Evolutionary conservation across 345 rosid species (phyloP).

Genomic region (Gossypium stocksii): DNA sequence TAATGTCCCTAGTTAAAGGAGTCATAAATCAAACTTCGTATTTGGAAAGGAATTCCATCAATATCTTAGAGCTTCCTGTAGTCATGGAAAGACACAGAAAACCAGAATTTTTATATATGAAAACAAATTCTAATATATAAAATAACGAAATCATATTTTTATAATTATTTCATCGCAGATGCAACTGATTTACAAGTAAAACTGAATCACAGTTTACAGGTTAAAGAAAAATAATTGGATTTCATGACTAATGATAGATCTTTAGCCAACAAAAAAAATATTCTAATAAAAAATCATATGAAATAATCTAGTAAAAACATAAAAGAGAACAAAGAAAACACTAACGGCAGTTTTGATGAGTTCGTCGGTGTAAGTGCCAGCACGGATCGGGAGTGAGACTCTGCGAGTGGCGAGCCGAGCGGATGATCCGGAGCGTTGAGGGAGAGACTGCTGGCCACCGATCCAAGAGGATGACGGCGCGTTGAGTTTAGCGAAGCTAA

Average conservation of each 20-base stretch:
- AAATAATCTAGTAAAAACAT: neutral
- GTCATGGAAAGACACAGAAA: no score
- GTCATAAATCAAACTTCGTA: no score
- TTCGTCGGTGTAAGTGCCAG: conserved; percentile 72
- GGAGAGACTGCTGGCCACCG: conserved; percentile 52
- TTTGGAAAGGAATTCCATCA: no score
- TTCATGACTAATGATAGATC: neutral
- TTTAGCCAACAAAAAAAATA: neutral
- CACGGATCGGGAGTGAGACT: conserved; percentile 71
- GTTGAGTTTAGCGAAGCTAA: conserved; percentile 63
- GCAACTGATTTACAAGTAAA: neutral
- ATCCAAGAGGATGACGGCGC: conserved; percentile 65
- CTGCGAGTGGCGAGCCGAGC: conserved; percentile 40
- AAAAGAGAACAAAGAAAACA: conserved; percentile 9
- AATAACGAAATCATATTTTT: no score
- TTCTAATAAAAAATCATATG: neutral
- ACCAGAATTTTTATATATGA: no score
- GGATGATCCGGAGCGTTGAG: conserved; percentile 36
- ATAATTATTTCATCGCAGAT: neutral
- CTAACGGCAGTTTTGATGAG: conserved; percentile 91
- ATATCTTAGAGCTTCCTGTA: no score
- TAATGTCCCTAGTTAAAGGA: neutral
- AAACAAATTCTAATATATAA: no score
- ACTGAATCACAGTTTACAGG: neutral
- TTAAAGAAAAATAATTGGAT: neutral